A percentile compares a stretch with the other conserved stretches of the same genome.
Evolutionary conservation across 306 rosid genomes (phyloP).

Genomic region (Aeschynomene evenia): DNA sequence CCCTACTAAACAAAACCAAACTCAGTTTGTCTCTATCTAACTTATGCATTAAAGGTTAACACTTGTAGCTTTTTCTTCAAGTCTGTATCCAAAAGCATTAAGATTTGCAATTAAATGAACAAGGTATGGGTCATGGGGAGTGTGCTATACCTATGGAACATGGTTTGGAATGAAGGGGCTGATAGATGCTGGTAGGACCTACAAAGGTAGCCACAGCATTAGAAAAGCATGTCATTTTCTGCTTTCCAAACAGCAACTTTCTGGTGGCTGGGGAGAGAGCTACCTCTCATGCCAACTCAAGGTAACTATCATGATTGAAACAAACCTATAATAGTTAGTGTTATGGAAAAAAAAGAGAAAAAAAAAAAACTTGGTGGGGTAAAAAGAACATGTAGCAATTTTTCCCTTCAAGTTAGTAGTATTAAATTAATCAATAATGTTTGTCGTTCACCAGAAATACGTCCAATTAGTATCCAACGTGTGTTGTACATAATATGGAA

Average conservation of each 20-base stretch:
- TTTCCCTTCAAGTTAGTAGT: not conserved
- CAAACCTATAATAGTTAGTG: not conserved
- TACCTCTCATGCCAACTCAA: slow-evolving; percentile 58
- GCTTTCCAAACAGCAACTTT: slow-evolving; percentile 57
- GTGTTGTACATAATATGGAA: too few relatives aligned
- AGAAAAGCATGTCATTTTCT: slow-evolving; percentile 63
- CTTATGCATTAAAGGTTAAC: not conserved
- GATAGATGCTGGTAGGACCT: slow-evolving; percentile 45
- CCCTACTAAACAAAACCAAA: not conserved
- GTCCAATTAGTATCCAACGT: too few relatives aligned
- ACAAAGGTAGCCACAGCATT: slow-evolving; percentile 43
- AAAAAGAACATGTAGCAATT: not conserved
- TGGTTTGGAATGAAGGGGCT: slow-evolving; percentile 78
- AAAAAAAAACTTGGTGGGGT: too few relatives aligned
- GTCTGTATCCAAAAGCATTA: not conserved
- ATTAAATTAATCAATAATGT: too few relatives aligned
- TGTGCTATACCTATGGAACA: slow-evolving; percentile 75
- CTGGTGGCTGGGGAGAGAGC: slow-evolving; percentile 87
- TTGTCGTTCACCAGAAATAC: too few relatives aligned
- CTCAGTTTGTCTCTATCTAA: not conserved
- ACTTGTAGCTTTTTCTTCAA: not conserved
- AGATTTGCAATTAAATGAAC: not conserved
- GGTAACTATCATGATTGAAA: slow-evolving; percentile 38
- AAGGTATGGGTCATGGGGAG: slow-evolving; percentile 83
- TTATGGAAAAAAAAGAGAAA: too few relatives aligned